Base-by-base conservation (phyloP, 2,329 filamentous ascomycete species). In the Aureobasidium vineae region DNA sequence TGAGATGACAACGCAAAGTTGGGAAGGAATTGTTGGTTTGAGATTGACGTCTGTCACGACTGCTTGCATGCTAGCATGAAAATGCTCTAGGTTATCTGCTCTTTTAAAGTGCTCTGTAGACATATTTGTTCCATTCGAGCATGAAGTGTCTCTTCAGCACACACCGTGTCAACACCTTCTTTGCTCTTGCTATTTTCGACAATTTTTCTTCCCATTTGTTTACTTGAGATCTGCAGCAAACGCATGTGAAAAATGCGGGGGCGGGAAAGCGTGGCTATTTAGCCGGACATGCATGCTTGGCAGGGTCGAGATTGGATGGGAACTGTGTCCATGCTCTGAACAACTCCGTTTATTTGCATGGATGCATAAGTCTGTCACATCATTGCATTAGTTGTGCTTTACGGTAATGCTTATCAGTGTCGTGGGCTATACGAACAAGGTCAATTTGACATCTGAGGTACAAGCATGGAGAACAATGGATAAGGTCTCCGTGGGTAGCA, bases 181-280 rank as follows among this genome's bases (percentile, higher is more conserved):
- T 13, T 53, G 10, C 50, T 13, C 21, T n/a, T 7, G 23, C 23
- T 31, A 3, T 33, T 13, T 4, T 15, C n/a, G 21, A 23, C 33
- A 56, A 26, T 56, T 56, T 56, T 28, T 41, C 23, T 41, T 54
- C 36, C 52, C 11, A 56, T 56, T 56, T 56, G 53, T 56, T 56
- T 56, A 56, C 53, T 41, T 11, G 53, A 28, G 36, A 56, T 56
- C 52, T 26, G 52, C 52, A 54, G 50, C 31, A 50, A 10, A 45
- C 8, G 52, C 53, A 56, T 56, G 53, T 56, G 53, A 56, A 28
- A 26, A 40, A 41, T 56, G 53, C 33, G 53, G 53, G 52, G 53
- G 53, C 53, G 53, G 53, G 53, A 28, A 56, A 19, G 53, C 53
- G 53, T 56, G 53, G 53, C 53, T 56, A 33, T 56, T 56, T 56